Percentiles rank a stretch among this genome's conserved stretches.
Evolutionary conservation across 1,284 basidiomycete species (phyloP).

Genomic region (Rugosomyces carneus): DNA sequence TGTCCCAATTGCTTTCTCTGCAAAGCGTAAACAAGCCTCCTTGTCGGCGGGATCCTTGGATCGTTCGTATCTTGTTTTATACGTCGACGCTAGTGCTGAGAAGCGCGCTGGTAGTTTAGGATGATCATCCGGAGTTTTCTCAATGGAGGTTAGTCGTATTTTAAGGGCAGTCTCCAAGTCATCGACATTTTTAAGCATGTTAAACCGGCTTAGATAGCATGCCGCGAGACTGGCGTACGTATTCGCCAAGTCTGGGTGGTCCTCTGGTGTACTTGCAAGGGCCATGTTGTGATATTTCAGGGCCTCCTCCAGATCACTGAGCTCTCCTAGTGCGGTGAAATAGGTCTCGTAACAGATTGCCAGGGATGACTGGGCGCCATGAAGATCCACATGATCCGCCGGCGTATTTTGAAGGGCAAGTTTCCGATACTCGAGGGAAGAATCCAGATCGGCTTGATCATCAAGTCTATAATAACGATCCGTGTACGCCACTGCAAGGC

Average conservation of each 20-base stretch:
- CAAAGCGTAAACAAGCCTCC: background rate
- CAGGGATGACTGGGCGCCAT: background rate
- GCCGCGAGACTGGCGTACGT: background rate
- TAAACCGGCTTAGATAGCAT: background rate
- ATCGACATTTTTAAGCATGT: background rate
- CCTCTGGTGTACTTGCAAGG: background rate
- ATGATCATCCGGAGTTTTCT: background rate
- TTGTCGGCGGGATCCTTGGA: background rate
- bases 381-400: background rate
- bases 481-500: background rate
- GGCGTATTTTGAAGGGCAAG: background rate
- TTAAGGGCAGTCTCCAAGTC: background rate
- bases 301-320: background rate
- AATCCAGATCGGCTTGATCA: background rate
- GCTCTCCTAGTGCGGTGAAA: background rate
- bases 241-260: background rate
- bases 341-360: background rate
- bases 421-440: background rate
- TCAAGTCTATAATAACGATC: background rate
- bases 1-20: background rate
- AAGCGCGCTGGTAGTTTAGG: background rate
- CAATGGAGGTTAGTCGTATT: background rate
- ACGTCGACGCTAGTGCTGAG: background rate
- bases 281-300: background rate
- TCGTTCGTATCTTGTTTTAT: background rate